These are phyloP conservation scores for Colletotrichum nymphaeae DNA, from an alignment of 2,329 filamentous ascomycete species.

Conservation along the genomic window DNA sequence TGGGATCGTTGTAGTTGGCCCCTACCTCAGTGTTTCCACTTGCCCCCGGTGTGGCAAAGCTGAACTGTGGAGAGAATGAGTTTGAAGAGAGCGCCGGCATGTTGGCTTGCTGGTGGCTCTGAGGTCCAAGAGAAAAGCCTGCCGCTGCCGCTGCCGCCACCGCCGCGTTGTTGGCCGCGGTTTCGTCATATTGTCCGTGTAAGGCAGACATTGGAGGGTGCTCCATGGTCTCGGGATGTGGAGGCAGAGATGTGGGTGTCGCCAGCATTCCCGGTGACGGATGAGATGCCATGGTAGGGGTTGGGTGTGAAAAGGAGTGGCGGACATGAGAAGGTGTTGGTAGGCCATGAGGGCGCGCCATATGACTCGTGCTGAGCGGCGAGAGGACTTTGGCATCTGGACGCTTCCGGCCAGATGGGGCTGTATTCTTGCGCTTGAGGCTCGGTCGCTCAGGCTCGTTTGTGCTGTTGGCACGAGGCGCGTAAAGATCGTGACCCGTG, in stretches of 20 bases:
- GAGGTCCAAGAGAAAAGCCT: slow-evolving; percentile 47
- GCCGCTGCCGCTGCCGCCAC: slow-evolving; percentile 50
- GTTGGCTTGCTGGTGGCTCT: slow-evolving; percentile 42
- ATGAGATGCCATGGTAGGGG: slow-evolving; percentile 48
- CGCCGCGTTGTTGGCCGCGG: slow-evolving; percentile 46
- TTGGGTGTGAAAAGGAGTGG: slow-evolving; percentile 49
- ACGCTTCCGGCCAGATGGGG: slow-evolving; percentile 50
- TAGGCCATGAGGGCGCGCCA: slow-evolving; percentile 42
- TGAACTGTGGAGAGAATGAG: slow-evolving; percentile 57
- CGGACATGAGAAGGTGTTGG: slow-evolving; percentile 47
- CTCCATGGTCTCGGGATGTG: slow-evolving; percentile 48
- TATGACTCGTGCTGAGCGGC: slow-evolving; percentile 46
- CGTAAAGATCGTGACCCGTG: slow-evolving; percentile 59
- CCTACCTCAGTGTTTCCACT: slow-evolving; percentile 45
- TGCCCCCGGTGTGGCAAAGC: slow-evolving; percentile 48
- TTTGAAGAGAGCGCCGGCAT: slow-evolving; percentile 46
- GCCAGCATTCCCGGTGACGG: slow-evolving; percentile 53
- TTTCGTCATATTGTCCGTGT: slow-evolving; percentile 48
- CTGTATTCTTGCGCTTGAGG: slow-evolving; percentile 63
- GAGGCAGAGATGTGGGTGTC: slow-evolving; percentile 49
- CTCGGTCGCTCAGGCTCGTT: slow-evolving; percentile 49
- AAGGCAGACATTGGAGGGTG: slow-evolving; percentile 45
- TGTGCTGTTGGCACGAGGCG: slow-evolving; percentile 48
- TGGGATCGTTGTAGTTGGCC: slow-evolving; percentile 62
- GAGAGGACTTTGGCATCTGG: slow-evolving; percentile 52